Conservation (phyloP, 495 filamentous ascomycete genomes). For the Xylaria cubensis region DNA sequence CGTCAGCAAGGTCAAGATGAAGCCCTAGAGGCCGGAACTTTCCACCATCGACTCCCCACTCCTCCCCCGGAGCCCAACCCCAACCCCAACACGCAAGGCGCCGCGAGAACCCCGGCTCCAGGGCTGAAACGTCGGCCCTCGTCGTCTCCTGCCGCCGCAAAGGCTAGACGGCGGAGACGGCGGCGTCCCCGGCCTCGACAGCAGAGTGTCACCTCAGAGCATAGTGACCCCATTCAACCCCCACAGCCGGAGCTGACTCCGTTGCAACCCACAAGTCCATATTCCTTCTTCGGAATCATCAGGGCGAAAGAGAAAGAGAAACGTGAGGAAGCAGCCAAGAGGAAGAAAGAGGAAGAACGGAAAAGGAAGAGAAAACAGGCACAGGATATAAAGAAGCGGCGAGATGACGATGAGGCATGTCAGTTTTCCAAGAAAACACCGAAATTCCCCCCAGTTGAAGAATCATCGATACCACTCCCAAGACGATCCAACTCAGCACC, state of each 20-base stretch:
- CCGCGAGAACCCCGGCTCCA: background rate
- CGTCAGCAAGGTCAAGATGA: conserved; percentile 1
- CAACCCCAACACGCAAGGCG: background rate
- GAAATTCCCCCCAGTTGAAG: background rate
- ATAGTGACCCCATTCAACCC: conserved; percentile 9
- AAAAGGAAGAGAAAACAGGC: background rate
- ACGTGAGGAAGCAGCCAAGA: background rate
- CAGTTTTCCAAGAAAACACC: background rate
- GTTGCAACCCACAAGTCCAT: background rate
- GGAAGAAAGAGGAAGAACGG: background rate
- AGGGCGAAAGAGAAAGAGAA: conserved; percentile 18
- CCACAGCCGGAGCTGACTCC: conserved; percentile 10
- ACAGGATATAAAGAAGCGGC: background rate
- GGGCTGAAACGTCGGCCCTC: background rate
- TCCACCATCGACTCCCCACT: background rate
- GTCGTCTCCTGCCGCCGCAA: conserved; percentile 15
- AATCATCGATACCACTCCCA: background rate
- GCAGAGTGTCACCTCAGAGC: background rate
- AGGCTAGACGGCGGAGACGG: conserved; percentile 13
- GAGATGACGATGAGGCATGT: background rate
- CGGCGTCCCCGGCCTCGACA: conserved; percentile 16
- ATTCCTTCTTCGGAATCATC: conserved; percentile 17
- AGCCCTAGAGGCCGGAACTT: conserved; percentile 8
- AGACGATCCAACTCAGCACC: conserved; percentile 5
- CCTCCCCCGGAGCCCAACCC: conserved; percentile 10